Percentiles rank a stretch among this genome's conserved stretches.
Evolutionary conservation across 371 early-diverging fungal genomes (phyloP).

Genomic region (Parasitella parasitica): DNA sequence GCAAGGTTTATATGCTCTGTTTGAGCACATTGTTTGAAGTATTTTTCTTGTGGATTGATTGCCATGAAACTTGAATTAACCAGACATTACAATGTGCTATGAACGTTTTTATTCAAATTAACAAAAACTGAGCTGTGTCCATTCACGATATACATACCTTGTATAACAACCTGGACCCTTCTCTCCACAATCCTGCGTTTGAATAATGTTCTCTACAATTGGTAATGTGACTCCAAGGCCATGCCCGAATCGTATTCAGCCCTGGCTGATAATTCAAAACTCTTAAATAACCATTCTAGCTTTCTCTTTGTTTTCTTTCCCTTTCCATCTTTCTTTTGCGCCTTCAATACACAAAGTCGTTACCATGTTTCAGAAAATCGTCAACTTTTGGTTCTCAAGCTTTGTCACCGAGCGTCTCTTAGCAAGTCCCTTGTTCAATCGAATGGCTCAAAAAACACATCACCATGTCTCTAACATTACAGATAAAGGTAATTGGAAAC

Average conservation of each 20-base stretch:
- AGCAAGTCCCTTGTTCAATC: constrained; percentile 48
- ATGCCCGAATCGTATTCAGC: not conserved
- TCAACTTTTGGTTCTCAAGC: constrained; percentile 49
- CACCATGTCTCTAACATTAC: constrained; percentile 50
- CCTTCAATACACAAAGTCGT: not conserved
- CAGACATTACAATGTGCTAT: no score
- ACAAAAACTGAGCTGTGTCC: no score
- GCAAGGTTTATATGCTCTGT: no score
- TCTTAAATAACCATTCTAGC: not conserved
- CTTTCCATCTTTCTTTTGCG: not conserved
- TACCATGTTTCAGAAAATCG: constrained; percentile 48
- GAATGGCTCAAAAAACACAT: constrained; percentile 51
- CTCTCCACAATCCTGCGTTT: no score
- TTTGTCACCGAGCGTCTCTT: constrained; percentile 51
- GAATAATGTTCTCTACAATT: no score
- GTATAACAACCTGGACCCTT: no score
- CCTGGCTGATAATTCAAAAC: not conserved
- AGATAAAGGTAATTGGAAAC: constrained; percentile 32
- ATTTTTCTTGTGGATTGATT: no score
- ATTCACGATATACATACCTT: no score
- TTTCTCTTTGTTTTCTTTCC: constrained; percentile 3
- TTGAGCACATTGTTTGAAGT: no score
- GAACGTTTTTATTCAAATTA: no score
- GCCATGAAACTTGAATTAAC: no score
- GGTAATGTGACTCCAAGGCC: not conserved